Conservation (phyloP, 2,329 filamentous ascomycete species). For the Lasiodiplodia theobromae region DNA sequence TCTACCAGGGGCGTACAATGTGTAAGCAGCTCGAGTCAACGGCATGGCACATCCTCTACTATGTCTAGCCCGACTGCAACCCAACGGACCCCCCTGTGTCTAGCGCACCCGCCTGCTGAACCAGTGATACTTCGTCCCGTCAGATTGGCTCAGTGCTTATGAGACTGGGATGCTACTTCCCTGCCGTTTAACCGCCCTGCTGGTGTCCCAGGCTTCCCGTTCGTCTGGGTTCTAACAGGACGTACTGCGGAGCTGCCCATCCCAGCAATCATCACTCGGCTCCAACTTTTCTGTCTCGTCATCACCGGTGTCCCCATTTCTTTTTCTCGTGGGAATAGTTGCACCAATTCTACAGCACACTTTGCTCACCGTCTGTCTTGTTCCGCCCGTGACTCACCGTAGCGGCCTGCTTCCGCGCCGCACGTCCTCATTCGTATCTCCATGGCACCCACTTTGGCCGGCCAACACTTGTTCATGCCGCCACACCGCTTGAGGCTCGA, state of each 20-base stretch:
- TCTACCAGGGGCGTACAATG: conserved; percentile 17
- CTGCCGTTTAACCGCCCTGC: conserved; percentile 8
- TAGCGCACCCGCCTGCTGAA: not conserved
- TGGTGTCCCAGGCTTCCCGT: conserved; percentile 1
- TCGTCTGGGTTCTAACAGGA: conserved; percentile 1
- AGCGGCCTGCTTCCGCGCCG: conserved; percentile 9
- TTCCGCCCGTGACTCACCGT: conserved; percentile 14
- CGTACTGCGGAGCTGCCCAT: not conserved
- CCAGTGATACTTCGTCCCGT: conserved; percentile 15
- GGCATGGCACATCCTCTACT: not conserved
- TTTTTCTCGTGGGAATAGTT: not conserved
- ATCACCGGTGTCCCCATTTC: conserved; percentile 5
- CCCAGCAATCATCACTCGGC: conserved; percentile 5
- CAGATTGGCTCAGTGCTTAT: conserved; percentile 12
- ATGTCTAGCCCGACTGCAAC: not conserved
- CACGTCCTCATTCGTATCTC: conserved; percentile 8
- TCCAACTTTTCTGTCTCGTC: conserved; percentile 12
- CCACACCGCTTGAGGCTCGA: conserved; percentile 24
- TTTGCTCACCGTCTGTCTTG: conserved; percentile 12
- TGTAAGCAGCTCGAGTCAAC: conserved; percentile 21
- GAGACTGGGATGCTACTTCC: conserved; percentile 6
- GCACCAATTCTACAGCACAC: not conserved
- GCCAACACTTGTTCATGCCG: not conserved
- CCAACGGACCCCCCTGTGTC: not conserved
- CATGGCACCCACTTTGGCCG: conserved; percentile 9